Conservation (phyloP, 495 filamentous ascomycete species). For the Podospora sp. region DNA sequence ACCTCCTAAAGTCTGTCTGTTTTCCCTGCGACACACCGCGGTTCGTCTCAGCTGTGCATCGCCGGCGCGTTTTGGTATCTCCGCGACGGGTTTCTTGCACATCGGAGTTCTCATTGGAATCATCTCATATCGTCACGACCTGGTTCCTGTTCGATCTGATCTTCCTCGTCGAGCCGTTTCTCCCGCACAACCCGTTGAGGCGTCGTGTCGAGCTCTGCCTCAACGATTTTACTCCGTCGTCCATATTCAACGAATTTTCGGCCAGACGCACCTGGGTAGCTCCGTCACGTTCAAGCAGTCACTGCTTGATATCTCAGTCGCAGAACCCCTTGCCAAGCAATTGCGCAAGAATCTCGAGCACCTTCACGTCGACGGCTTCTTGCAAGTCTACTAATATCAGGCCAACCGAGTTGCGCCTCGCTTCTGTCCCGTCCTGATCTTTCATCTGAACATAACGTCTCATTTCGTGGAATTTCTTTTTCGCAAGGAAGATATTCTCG, state of each 20-base stretch:
- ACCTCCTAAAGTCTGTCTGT: slow-evolving; percentile 27
- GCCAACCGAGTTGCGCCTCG: slow-evolving; percentile 1
- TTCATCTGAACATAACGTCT: not conserved
- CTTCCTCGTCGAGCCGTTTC: slow-evolving; percentile 8
- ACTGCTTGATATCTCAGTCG: not conserved
- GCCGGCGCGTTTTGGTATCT: slow-evolving; percentile 20
- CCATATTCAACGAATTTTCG: not conserved
- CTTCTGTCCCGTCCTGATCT: not conserved
- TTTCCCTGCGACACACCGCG: slow-evolving; percentile 5
- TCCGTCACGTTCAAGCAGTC: not conserved
- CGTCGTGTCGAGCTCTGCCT: not conserved
- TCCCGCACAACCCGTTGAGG: not conserved
- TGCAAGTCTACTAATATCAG: not conserved
- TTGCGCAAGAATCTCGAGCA: not conserved
- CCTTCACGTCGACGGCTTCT: not conserved
- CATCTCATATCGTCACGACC: slow-evolving; percentile 16
- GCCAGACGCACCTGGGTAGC: not conserved
- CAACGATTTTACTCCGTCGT: not conserved
- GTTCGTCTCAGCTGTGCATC: slow-evolving; percentile 28
- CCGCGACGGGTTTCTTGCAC: slow-evolving; percentile 28
- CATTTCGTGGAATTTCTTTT: not conserved
- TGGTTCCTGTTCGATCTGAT: slow-evolving; percentile 11
- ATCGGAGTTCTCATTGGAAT: slow-evolving; percentile 17
- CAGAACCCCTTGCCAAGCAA: not conserved
- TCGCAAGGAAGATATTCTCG: not conserved